Percentiles rank a stretch among this genome's conserved stretches.
Evolutionary conservation across 1,284 basidiomycete genomes (phyloP).

Genomic region (Lentinula novae-zelandiae): DNA sequence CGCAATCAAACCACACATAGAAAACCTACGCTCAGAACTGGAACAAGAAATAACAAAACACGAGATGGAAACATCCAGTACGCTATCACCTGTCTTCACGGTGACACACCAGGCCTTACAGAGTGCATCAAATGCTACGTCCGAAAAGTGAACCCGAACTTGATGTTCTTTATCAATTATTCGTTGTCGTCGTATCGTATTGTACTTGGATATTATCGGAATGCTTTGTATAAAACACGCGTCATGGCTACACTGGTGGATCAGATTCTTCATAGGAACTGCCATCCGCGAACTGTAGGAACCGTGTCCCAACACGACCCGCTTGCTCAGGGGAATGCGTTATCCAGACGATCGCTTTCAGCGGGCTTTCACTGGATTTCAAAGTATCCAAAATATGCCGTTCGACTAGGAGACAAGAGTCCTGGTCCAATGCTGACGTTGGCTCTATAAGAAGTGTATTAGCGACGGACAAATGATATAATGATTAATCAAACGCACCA

Average conservation of each 20-base stretch:
- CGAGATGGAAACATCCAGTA: neutral
- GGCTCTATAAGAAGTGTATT: slow-evolving; percentile 54
- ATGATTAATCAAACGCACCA: slow-evolving; percentile 34
- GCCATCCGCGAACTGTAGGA: slow-evolving; percentile 47
- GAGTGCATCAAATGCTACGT: neutral
- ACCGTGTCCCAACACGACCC: slow-evolving; percentile 67
- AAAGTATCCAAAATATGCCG: slow-evolving; percentile 53
- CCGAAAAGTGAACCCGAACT: neutral
- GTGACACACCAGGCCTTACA: neutral
- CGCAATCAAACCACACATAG: neutral
- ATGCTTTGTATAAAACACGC: neutral
- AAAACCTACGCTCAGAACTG: neutral
- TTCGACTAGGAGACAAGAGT: slow-evolving; percentile 64
- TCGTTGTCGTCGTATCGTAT: neutral
- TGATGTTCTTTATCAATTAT: neutral
- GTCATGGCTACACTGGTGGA: neutral
- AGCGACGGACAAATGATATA: neutral
- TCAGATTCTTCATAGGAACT: slow-evolving; percentile 44
- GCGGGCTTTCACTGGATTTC: slow-evolving; percentile 37
- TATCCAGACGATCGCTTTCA: slow-evolving; percentile 82
- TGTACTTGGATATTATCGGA: neutral
- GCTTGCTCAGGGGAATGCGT: slow-evolving; percentile 84
- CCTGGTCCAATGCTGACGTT: slow-evolving; percentile 81
- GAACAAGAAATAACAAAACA: neutral
- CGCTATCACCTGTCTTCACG: neutral